Evolutionary conservation across 805 yeast genomes (phyloP).

Genomic region (Isabelozyma gotoi): DNA sequence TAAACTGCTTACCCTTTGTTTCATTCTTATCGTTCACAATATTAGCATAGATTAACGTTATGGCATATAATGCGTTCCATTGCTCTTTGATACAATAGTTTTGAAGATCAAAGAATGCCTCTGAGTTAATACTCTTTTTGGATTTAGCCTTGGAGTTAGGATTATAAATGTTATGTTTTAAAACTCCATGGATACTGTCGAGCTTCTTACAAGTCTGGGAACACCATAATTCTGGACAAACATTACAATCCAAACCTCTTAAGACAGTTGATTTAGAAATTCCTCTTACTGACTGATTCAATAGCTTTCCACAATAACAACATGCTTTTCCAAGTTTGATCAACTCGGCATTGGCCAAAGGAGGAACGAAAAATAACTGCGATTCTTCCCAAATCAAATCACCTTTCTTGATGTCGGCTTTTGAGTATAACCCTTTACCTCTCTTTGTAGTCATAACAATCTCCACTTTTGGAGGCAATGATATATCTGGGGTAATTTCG

Average conservation of each 20-base stretch:
- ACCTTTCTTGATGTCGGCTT: conserved; percentile 45
- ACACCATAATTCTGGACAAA: conserved; percentile 73
- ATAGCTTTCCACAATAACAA: conserved; percentile 64
- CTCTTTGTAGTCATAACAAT: conserved; percentile 49
- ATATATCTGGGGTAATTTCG: conserved; percentile 44
- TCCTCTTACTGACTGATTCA: conserved; percentile 28
- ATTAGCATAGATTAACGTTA: conserved; percentile 56
- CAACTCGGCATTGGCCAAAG: conserved; percentile 60
- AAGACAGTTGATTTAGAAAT: conserved; percentile 29
- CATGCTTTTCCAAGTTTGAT: conserved; percentile 67
- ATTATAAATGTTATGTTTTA: conserved; percentile 52
- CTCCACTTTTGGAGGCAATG: conserved; percentile 42
- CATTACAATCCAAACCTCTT: conserved; percentile 61
- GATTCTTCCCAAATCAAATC: conserved; percentile 61
- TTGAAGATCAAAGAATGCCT: conserved; percentile 56
- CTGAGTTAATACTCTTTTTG: conserved; percentile 38
- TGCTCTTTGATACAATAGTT: conserved; percentile 61
- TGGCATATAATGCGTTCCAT: conserved; percentile 69
- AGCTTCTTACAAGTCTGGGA: conserved; percentile 55
- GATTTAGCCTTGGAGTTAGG: conserved; percentile 25
- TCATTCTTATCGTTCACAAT: conserved; percentile 43
- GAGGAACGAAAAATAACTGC: conserved; percentile 62
- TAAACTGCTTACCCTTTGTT: conserved; percentile 44
- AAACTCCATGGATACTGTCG: conserved; percentile 51
- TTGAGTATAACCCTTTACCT: conserved; percentile 65